Conservation (phyloP, 2,329 filamentous ascomycete species). For the Myrmaecium sp. region DNA sequence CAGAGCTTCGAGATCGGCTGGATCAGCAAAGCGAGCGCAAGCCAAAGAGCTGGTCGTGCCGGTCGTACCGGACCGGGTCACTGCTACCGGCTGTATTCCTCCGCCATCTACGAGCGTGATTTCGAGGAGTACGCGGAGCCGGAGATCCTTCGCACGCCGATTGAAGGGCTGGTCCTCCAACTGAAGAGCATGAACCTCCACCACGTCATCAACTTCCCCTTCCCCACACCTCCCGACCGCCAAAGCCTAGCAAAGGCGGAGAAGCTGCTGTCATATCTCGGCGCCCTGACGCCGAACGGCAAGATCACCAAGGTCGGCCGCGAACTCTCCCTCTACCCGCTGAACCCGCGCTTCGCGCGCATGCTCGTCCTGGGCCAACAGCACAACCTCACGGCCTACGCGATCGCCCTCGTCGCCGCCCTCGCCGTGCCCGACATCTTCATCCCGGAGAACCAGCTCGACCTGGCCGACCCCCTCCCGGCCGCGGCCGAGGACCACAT, state of each 20-base stretch:
- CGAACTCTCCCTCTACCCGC: slow-evolving; percentile 73
- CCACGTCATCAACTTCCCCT: slow-evolving; percentile 84
- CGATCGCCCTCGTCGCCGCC: slow-evolving; percentile 74
- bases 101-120: slow-evolving; percentile 79
- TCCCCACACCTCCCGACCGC: slow-evolving; percentile 74
- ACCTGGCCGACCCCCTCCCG: slow-evolving; percentile 35
- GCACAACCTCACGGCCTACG: slow-evolving; percentile 67
- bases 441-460: slow-evolving; percentile 61
- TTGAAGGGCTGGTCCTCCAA: slow-evolving; percentile 78
- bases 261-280: slow-evolving; percentile 69
- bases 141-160: slow-evolving; percentile 77
- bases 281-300: slow-evolving; percentile 55
- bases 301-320: slow-evolving; percentile 64
- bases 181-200: slow-evolving; percentile 90
- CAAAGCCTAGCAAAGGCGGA: slow-evolving; percentile 68
- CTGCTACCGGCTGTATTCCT: slow-evolving; percentile 88
- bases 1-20: slow-evolving; percentile 91
- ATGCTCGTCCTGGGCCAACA: slow-evolving; percentile 81
- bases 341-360: slow-evolving; percentile 78
- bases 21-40: slow-evolving; percentile 95
- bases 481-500: slow-evolving; percentile 27
- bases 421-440: slow-evolving; percentile 81
- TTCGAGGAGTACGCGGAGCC: slow-evolving; percentile 76
- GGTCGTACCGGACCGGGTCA: slow-evolving; percentile 91
- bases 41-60: slow-evolving; percentile 80